Percentiles rank a stretch among this genome's conserved stretches.
Conservation (phyloP, 805 yeast genomes). For the Kodamaea kaohsiungensis region DNA sequence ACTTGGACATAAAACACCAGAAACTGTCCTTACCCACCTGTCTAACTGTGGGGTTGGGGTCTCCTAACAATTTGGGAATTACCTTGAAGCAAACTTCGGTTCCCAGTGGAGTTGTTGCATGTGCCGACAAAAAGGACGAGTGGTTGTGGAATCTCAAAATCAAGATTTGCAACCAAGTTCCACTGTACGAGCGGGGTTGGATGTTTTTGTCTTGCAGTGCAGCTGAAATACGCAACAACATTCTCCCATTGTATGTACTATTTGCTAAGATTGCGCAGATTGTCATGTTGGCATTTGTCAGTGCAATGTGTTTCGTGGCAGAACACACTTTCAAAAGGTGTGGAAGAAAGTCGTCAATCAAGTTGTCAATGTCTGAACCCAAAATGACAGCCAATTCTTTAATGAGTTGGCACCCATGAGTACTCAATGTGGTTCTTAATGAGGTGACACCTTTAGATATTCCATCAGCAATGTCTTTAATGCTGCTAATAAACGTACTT, state of each 20-base stretch:
- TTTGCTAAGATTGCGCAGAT: constrained; percentile 56
- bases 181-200: constrained; percentile 68
- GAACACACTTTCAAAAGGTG: constrained; percentile 54
- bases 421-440: constrained; percentile 78
- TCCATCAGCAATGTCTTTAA: constrained; percentile 46
- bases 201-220: constrained; percentile 69
- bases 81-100: constrained; percentile 42
- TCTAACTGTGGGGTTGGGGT: constrained; percentile 79
- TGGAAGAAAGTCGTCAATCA: constrained; percentile 51
- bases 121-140: constrained; percentile 26
- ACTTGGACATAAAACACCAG: constrained; percentile 64
- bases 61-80: constrained; percentile 63
- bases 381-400: constrained; percentile 60
- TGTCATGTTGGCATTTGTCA: constrained; percentile 55
- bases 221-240: constrained; percentile 48
- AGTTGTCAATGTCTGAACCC: constrained; percentile 42
- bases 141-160: constrained; percentile 51
- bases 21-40: constrained; percentile 70
- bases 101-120: constrained; percentile 20
- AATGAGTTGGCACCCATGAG: constrained; percentile 72
- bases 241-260: constrained; percentile 53
- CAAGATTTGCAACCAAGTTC: constrained; percentile 67
- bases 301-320: constrained; percentile 65
- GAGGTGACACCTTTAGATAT: constrained; percentile 68
- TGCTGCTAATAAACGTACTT: constrained; percentile 34